phyloP scores from a whole-genome alignment of 1,284 basidiomycete genomes.

The Pseudozyma thailandica region DNA sequence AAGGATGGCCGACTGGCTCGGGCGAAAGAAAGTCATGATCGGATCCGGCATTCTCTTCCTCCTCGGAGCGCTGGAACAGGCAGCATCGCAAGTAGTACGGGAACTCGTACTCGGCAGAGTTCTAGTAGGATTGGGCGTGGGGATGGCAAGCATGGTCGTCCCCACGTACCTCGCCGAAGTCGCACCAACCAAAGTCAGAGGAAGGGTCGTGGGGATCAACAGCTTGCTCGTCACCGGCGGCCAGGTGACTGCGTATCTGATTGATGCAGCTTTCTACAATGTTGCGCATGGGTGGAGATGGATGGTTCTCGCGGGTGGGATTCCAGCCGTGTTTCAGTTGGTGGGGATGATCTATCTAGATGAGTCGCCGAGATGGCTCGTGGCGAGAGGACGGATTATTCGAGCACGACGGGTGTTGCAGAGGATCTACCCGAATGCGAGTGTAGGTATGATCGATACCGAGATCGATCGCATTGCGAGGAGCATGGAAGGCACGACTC shows the following conservation, averaged over 20 bases:
- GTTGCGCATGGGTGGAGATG: conserved; percentile 61
- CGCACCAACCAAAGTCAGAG: conserved; percentile 53
- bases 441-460: conserved; percentile 30
- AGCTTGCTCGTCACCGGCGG: conserved; percentile 61
- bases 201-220: conserved; percentile 57
- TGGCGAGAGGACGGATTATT: conserved; percentile 42
- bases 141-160: conserved; percentile 55
- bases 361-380: conserved; percentile 59
- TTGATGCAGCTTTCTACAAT: conserved; percentile 56
- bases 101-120: conserved; percentile 59
- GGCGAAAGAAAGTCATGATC: conserved; percentile 57
- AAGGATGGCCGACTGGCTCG: conserved; percentile 51
- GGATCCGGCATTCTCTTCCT: conserved; percentile 52
- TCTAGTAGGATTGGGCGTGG: conserved; percentile 58
- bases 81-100: conserved; percentile 53
- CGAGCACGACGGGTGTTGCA: conserved; percentile 50
- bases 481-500: conserved; percentile 37
- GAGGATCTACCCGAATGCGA: conserved; percentile 56
- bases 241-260: conserved; percentile 58
- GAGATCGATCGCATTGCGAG: conserved; percentile 49
- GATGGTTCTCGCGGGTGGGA: conserved; percentile 56
- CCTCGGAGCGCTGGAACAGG: conserved; percentile 59
- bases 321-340: conserved; percentile 58
- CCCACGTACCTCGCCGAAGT: conserved; percentile 59
- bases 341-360: conserved; percentile 58